Percentiles rank a stretch among this genome's conserved stretches.
Conservation (phyloP, 306 rosid species). For the Cucurbita argyrosperma region DNA sequence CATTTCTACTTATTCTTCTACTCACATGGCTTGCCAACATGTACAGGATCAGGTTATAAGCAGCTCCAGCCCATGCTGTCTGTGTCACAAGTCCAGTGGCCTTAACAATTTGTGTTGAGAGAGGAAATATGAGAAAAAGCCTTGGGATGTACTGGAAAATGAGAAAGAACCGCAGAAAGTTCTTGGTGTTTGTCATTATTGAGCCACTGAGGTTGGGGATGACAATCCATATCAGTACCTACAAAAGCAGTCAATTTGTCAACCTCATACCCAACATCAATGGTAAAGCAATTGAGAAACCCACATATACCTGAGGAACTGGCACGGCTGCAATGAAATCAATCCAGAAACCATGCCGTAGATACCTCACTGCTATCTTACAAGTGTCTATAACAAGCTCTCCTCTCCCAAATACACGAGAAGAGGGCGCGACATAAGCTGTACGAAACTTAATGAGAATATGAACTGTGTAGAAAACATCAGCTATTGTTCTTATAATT, state of each 20-base stretch:
- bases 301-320: slow-evolving; percentile 31
- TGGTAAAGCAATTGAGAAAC: background rate
- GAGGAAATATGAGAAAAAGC: slow-evolving; percentile 66
- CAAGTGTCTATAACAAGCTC: slow-evolving; percentile 37
- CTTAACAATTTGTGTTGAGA: slow-evolving; percentile 72
- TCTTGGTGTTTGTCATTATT: slow-evolving; percentile 69
- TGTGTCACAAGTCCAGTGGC: slow-evolving; percentile 81
- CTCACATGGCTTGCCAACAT: slow-evolving; percentile 99
- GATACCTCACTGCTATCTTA: slow-evolving; percentile 32
- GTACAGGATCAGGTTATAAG: slow-evolving; percentile 81
- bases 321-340: slow-evolving; percentile 43
- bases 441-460: slow-evolving; percentile 29
- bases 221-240: slow-evolving; percentile 82
- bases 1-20: background rate
- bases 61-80: slow-evolving; percentile 99
- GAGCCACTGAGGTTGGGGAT: slow-evolving; percentile 76
- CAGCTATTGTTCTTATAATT: slow-evolving; percentile 25
- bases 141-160: slow-evolving; percentile 76
- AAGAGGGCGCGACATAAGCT: slow-evolving; percentile 43
- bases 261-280: background rate
- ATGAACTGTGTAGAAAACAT: slow-evolving; percentile 32
- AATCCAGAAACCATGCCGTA: slow-evolving; percentile 21
- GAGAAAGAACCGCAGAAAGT: slow-evolving; percentile 59
- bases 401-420: slow-evolving; percentile 50
- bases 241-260: background rate